Evolutionary conservation across 352 stramenopile species (phyloP), one percentile per base, ranked within the genome.

Genomic region (Peronospora belbahrii): DNA sequence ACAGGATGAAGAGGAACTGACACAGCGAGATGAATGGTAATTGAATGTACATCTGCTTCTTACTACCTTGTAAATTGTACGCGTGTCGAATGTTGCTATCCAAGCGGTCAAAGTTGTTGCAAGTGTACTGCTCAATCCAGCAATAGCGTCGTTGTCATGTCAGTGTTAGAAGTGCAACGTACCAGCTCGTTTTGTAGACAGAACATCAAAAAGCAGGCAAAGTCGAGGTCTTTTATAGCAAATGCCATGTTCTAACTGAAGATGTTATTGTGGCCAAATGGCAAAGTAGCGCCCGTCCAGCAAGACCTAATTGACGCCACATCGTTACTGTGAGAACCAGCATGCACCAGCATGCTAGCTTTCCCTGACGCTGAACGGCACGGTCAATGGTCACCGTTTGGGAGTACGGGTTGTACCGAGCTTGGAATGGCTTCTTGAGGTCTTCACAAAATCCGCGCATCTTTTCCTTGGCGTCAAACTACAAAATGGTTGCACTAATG

Each of bases 401-500:
- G 65, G 87, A 74, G 86, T 97, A 86, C 65, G 86, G 71, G 65
- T 98, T 92, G 79, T 98, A 96, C 46, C 88, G 71, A 35, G 90
- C 90, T 67, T 97, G 92, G 70, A 98, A 98, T 7, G 92, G 92
- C 56, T 96, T 92, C 45, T 92, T 92, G 32, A 98, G 60, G 38
- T 94, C 76, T 63, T 98, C 92, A 49, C 88, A 97, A 68, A 96
- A 98, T 22, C 85, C 80, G 41, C 94, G 83, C 90, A 98, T 98
- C 47, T 89, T 88, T 11, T 90, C 61, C 54, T 97, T 96, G 10
- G 91, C 94, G 65, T 98, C 88, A 24, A 81, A 70, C 74, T 86
- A 37, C 9, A 41, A 33, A 39, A 2, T 3, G 40, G 6, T 4
- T 2, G 30, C 8, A 15, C 42, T n/a, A 59, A 25, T 18, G 35